Conservation (phyloP, 73 alveolate genomes). For the Tetrahymena thermophila region DNA sequence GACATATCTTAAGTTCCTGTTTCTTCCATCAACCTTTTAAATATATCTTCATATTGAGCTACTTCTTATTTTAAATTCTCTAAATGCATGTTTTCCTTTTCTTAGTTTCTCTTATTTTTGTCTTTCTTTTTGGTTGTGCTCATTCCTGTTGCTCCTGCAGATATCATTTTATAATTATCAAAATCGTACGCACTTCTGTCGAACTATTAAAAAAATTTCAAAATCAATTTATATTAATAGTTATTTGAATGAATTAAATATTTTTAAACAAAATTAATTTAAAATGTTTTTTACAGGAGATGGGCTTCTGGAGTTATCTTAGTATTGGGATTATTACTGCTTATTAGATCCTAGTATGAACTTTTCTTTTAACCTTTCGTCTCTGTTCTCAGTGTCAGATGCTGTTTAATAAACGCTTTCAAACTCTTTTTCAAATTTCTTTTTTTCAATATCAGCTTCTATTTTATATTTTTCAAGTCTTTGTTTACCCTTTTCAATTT, state of each 20-base stretch:
- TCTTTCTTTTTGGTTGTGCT: constrained; percentile 36
- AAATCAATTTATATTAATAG: too few species aligned
- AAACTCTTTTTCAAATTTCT: constrained; percentile 59
- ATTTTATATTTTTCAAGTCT: constrained; percentile 48
- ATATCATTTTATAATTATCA: neutral
- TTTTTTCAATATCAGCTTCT: constrained; percentile 62
- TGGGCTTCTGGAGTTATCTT: constrained; percentile 27
- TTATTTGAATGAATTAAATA: too few species aligned
- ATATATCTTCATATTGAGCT: constrained; percentile 64
- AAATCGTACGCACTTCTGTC: neutral
- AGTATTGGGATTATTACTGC: neutral
- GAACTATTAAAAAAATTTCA: neutral
- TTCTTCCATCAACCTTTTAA: constrained; percentile 49
- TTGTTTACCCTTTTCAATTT: constrained; percentile 53
- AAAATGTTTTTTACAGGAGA: neutral
- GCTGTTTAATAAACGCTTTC: neutral
- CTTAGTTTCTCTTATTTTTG: constrained; percentile 54
- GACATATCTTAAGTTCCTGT: constrained; percentile 68
- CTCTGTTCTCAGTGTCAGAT: constrained; percentile 41
- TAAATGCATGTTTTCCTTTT: constrained; percentile 56
- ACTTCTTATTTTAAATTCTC: constrained; percentile 56
- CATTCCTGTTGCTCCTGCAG: neutral
- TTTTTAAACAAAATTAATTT: too few species aligned
- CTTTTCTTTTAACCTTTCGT: constrained; percentile 59
- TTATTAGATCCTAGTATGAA: constrained; percentile 46